Percentiles rank a stretch among this genome's conserved stretches.
Evolutionary conservation across 257 asterid species (phyloP).

Genomic region (Lantana camara): DNA sequence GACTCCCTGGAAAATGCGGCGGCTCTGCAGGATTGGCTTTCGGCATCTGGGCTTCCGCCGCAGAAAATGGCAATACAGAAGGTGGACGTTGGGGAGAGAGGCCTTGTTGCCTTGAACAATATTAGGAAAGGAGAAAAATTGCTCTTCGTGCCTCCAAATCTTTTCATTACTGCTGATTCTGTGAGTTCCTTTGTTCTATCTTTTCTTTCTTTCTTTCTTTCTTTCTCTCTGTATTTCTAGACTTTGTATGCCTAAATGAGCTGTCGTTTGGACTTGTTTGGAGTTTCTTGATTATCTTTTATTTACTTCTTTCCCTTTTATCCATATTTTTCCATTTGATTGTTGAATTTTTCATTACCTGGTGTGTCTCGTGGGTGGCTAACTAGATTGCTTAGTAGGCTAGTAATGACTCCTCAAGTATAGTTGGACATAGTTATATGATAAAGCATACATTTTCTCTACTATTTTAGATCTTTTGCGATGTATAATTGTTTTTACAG

Average conservation of each 20-base stretch:
- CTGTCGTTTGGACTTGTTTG: not conserved
- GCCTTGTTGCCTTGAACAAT: slow-evolving; percentile 81
- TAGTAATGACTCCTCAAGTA: too few relatives aligned
- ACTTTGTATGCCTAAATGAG: not conserved
- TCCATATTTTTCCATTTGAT: too few relatives aligned
- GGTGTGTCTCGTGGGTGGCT: too few relatives aligned
- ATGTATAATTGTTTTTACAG: not conserved
- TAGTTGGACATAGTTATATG: too few relatives aligned
- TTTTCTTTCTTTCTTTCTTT: too few relatives aligned
- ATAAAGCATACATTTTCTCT: too few relatives aligned
- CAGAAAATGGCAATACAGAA: slow-evolving; percentile 83
- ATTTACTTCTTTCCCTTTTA: too few relatives aligned
- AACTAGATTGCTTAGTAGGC: too few relatives aligned
- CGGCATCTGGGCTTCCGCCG: slow-evolving; percentile 70
- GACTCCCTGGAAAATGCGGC: slow-evolving; percentile 83
- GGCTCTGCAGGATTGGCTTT: slow-evolving; percentile 74
- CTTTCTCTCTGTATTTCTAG: not conserved
- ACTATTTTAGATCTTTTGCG: not conserved
- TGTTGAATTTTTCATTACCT: too few relatives aligned
- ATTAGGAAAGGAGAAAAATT: slow-evolving; percentile 88
- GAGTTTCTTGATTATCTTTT: not conserved
- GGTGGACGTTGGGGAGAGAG: slow-evolving; percentile 93
- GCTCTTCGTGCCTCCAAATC: slow-evolving; percentile 87
- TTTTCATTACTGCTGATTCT: slow-evolving; percentile 83
- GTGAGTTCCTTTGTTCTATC: slow-evolving; percentile 34